These are phyloP conservation scores for Zygosaccharomyces pseudobailii DNA, from an alignment of 1,139 yeast genomes.

Conservation along the genomic window DNA sequence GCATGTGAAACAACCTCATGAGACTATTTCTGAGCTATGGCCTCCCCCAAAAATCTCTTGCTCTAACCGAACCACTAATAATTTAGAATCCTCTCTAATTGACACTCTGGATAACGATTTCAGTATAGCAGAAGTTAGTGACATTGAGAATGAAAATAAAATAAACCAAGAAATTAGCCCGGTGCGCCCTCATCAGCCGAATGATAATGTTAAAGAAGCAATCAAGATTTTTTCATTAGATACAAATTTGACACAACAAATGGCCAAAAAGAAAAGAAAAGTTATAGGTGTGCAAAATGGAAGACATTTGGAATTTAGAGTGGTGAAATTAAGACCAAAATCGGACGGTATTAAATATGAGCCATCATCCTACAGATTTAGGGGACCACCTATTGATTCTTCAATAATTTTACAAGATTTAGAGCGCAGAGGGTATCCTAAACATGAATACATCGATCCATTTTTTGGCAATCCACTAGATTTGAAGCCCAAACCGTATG, in stretches of 20 bases:
- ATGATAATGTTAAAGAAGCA: constrained; percentile 19
- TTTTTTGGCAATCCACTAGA: constrained; percentile 52
- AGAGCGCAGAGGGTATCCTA: constrained; percentile 44
- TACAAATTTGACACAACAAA: constrained; percentile 20
- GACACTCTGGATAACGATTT: constrained; percentile 10
- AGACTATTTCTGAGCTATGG: constrained; percentile 28
- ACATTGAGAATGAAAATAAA: constrained; percentile 14
- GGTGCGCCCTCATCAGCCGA: neutral
- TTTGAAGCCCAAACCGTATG: constrained; percentile 49
- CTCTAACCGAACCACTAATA: neutral
- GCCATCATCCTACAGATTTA: constrained; percentile 10
- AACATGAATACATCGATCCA: constrained; percentile 58
- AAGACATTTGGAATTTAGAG: neutral
- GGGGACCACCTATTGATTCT: constrained; percentile 11
- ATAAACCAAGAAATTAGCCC: constrained; percentile 10
- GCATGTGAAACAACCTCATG: constrained; percentile 21
- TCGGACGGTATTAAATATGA: constrained; percentile 6
- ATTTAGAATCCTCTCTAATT: constrained; percentile 2
- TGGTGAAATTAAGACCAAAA: neutral
- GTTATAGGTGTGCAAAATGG: neutral
- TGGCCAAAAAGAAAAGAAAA: constrained; percentile 16
- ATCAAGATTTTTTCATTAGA: constrained; percentile 12
- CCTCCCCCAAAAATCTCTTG: constrained; percentile 18
- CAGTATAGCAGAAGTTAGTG: constrained; percentile 14
- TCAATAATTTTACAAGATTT: constrained; percentile 31